Evolutionary conservation across 2,329 filamentous ascomycete species (phyloP).

Genomic region (Aureobasidium namibiae): DNA sequence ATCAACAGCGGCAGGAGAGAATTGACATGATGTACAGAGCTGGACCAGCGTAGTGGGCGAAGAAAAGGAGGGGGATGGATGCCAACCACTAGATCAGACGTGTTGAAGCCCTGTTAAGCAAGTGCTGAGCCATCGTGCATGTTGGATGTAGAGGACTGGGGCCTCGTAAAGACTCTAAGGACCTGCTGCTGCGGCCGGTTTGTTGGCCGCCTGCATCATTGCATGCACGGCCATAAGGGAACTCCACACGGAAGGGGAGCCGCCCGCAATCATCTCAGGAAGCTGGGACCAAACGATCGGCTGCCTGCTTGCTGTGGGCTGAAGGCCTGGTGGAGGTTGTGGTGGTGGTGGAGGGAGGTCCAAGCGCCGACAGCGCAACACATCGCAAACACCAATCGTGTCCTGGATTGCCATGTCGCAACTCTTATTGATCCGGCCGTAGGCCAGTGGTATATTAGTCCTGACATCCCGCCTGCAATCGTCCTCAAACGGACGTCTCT

Average conservation of each 20-base stretch:
- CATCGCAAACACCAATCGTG: slow-evolving; percentile 10
- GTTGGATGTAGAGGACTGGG: slow-evolving; percentile 5
- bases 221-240: slow-evolving; percentile 3
- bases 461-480: slow-evolving; percentile 2
- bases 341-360: neutral
- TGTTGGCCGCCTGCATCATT: slow-evolving; percentile 11
- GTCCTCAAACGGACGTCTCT: slow-evolving; percentile 2
- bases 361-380: slow-evolving; percentile 6
- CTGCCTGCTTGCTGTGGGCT: slow-evolving; percentile 9
- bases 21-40: slow-evolving; percentile 4
- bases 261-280: slow-evolving; percentile 4
- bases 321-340: neutral
- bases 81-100: neutral
- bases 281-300: slow-evolving; percentile 6
- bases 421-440: slow-evolving; percentile 9
- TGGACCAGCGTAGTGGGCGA: neutral
- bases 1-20: slow-evolving; percentile 7
- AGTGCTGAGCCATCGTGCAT: slow-evolving; percentile 2
- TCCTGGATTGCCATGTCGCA: neutral
- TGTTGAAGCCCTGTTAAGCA: neutral
- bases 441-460: slow-evolving; percentile 1
- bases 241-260: slow-evolving; percentile 7
- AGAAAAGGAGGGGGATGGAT: neutral
- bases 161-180: neutral
- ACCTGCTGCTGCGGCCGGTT: slow-evolving; percentile 12